Evolutionary conservation across 305 asterid genomes (phyloP), one percentile per base, ranked within the genome.

Genomic region (Nicotiana rustica): DNA sequence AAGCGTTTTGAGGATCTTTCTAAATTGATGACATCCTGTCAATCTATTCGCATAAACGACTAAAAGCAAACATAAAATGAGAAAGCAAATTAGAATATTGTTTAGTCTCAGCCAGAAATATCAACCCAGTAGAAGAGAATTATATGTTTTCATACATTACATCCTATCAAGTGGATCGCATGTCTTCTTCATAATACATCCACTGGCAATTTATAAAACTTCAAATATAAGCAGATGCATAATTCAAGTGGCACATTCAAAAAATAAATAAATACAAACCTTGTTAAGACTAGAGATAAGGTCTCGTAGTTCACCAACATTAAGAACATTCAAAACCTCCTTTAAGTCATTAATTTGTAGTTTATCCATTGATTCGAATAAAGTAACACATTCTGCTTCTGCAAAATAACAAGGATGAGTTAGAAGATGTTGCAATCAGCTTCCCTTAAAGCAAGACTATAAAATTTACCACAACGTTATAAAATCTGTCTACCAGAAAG

Each of bases 301-400:
- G 83, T 95, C 98, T 84, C 92, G 91, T 81, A 96, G 90, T 90
- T 94, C 97, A 84, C 88, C 90, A 81, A 89, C 66, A 81, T 90
- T 87, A 62, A 96, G 97, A 35, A 91, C 83, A 75, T 87, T 87
- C 92, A 94, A 85, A 84, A 91, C 90, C 90, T 91, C 94, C 85
- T 88, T 89, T 47, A 94, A 62, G 84, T 86, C 89, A 82, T 83
- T 82, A 41, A 84, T 90, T 82, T 91, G 94, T 84, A 79, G 81
- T 83, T 91, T 92, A 75, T 81, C 88, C 65, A 49, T 69, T 67
- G 86, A 83, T 66, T 86, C 85, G 78, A 91, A 82, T 77, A 92
- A 86, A 85, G 89, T 89, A 31, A 92, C 5, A 82, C 93, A 96
- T 61, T 97, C 97, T 57, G 91, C 86, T 60, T 87, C 99, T 94